These are phyloP conservation scores for Fraxinus latifolia DNA, from an alignment of 305 asterid species.

Conservation along the genomic window DNA sequence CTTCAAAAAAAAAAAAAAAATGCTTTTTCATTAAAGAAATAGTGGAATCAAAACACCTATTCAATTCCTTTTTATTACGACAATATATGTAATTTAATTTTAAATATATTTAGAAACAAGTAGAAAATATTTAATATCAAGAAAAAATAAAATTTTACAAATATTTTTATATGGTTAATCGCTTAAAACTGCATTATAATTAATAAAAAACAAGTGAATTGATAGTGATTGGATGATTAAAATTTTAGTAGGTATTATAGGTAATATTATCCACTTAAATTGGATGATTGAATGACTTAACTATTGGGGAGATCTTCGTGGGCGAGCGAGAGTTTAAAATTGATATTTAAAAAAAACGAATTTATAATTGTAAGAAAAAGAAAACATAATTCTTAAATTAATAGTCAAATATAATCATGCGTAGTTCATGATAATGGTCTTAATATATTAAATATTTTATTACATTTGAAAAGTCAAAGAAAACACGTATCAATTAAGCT, in stretches of 20 bases:
- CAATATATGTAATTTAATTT: not conserved
- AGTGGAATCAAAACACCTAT: not conserved
- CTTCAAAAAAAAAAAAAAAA: not conserved
- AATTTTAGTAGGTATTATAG: not conserved
- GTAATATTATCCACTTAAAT: not conserved
- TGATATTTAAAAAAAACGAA: not conserved
- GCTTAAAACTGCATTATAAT: not conserved
- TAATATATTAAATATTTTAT: no score
- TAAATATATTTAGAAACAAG: not conserved
- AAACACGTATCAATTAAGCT: no score
- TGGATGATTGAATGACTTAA: not conserved
- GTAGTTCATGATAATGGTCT: no score
- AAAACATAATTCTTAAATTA: slow-evolving; percentile 20
- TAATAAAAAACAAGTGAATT: not conserved
- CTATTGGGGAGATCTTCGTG: not conserved
- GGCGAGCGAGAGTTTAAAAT: not conserved
- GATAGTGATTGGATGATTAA: not conserved
- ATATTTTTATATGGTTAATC: no score
- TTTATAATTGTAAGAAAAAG: not conserved
- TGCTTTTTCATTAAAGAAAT: not conserved
- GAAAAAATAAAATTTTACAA: no score
- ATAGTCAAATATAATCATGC: no score
- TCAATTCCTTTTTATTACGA: not conserved
- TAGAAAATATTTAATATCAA: not conserved
- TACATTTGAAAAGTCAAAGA: no score